Base-by-base conservation (phyloP, 163 green algal genomes). In the Scenedesmus sp. region DNA sequence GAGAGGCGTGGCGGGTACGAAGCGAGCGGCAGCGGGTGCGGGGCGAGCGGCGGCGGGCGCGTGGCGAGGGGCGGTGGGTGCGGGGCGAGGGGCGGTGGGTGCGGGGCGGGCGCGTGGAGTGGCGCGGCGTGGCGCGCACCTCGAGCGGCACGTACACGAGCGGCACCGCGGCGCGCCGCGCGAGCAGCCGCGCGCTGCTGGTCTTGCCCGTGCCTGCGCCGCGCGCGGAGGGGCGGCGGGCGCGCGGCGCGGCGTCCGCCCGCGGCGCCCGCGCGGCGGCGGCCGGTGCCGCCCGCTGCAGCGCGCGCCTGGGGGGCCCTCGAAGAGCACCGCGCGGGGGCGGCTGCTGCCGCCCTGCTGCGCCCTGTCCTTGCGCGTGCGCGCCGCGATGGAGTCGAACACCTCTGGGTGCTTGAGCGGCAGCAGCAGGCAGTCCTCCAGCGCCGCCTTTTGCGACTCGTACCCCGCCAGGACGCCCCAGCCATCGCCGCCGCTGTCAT, bases 61-160 rank as follows among this genome's bases (percentile, higher is more conserved):
- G n/a, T n/a, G n/a, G n/a, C n/a, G n/a, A n/a, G n/a, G n/a, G n/a
- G n/a, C n/a, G n/a, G n/a, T n/a, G n/a, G n/a, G n/a, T n/a, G n/a
- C n/a, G n/a, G n/a, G n/a, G n/a, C n/a, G n/a, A n/a, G n/a, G n/a
- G n/a, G n/a, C n/a, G n/a, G n/a, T n/a, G n/a, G n/a, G n/a, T n/a
- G n/a, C n/a, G n/a, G n/a, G n/a, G n/a, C n/a, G n/a, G n/a, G n/a
- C n/a, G n/a, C n/a, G n/a, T n/a, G n/a, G n/a, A n/a, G n/a, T n/a
- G n/a, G n/a, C n/a, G n/a, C n/a, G n/a, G n/a, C n/a, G n/a, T 76
- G 51, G 53, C 47, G 20, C 73, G 73, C 0, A 87, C 85, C 83
- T 99, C 95, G 9, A 99, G 82, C 3, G 95, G 95, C 14, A 98
- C 86, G 73, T 99, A 98, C 67, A 98, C 89, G 42, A 99, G 84